phyloP scores from a whole-genome alignment of 2,329 filamentous ascomycete genomes.

The Colletotrichum euphorbiae region DNA sequence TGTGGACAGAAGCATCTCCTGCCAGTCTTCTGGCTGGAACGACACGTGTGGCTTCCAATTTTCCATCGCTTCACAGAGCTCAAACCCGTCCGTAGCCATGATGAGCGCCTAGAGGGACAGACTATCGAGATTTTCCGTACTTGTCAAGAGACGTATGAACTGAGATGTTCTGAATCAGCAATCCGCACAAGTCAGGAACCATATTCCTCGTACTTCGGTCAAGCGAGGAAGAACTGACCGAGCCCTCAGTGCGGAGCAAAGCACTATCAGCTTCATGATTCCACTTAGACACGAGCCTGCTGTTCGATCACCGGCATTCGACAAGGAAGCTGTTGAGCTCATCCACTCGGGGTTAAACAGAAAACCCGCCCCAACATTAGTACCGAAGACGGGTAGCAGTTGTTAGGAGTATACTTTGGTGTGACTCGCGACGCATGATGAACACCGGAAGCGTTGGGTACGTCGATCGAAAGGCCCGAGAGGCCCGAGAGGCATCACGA shows the following conservation, averaged over 20 bases:
- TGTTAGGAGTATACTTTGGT: conserved; percentile 45
- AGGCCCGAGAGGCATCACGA: conserved; percentile 47
- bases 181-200: neutral
- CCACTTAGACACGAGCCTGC: conserved; percentile 39
- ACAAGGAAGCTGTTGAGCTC: conserved; percentile 6
- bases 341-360: conserved; percentile 45
- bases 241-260: conserved; percentile 47
- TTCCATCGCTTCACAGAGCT: conserved; percentile 37
- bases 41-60: neutral
- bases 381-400: conserved; percentile 45
- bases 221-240: conserved; percentile 42
- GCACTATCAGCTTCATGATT: conserved; percentile 48
- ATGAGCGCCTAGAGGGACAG: neutral
- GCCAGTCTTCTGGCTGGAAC: neutral
- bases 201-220: too few relatives aligned
- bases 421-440: conserved; percentile 47
- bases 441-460: conserved; percentile 48
- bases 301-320: neutral
- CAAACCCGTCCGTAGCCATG: conserved; percentile 42
- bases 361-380: conserved; percentile 42
- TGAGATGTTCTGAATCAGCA: too few relatives aligned
- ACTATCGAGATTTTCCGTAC: too few relatives aligned
- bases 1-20: conserved; percentile 41
- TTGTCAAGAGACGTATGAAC: too few relatives aligned
- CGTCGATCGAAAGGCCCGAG: conserved; percentile 51